These are phyloP conservation scores for Aspergillus puulaauensis DNA, from an alignment of 2,329 filamentous ascomycete genomes.

Conservation along the genomic window DNA sequence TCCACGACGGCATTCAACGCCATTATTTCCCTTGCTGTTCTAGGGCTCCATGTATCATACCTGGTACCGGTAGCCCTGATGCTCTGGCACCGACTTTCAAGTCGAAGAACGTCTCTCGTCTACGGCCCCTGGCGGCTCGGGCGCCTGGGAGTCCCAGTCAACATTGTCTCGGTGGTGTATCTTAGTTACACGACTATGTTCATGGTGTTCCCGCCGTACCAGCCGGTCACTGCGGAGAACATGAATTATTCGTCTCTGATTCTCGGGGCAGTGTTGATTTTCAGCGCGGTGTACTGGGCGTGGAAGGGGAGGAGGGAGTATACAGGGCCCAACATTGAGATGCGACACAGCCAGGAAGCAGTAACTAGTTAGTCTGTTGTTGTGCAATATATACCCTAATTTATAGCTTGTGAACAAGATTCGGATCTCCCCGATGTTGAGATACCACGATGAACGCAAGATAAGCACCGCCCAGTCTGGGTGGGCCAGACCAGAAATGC, in stretches of 20 bases:
- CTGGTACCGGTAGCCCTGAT: slow-evolving; percentile 24
- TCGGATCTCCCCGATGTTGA: no score
- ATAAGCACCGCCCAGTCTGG: no score
- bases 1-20: slow-evolving; percentile 25
- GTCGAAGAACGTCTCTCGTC: neutral
- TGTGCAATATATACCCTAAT: no score
- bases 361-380: no score
- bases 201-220: slow-evolving; percentile 48
- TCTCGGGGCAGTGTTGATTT: slow-evolving; percentile 21
- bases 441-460: no score
- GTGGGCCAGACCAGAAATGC: no score
- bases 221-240: slow-evolving; percentile 28
- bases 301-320: slow-evolving; percentile 4
- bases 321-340: neutral
- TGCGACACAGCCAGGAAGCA: neutral
- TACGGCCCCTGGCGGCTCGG: slow-evolving; percentile 7
- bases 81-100: slow-evolving; percentile 22
- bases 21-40: slow-evolving; percentile 20
- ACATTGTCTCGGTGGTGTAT: slow-evolving; percentile 51
- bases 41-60: slow-evolving; percentile 30
- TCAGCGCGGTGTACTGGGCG: slow-evolving; percentile 13
- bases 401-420: no score
- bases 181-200: slow-evolving; percentile 55
- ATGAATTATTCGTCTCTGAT: slow-evolving; percentile 45
- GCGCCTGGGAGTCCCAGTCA: neutral